Base-by-base conservation (phyloP, 2,329 filamentous ascomycete species). In the Pseudogymnoascus sp. region DNA sequence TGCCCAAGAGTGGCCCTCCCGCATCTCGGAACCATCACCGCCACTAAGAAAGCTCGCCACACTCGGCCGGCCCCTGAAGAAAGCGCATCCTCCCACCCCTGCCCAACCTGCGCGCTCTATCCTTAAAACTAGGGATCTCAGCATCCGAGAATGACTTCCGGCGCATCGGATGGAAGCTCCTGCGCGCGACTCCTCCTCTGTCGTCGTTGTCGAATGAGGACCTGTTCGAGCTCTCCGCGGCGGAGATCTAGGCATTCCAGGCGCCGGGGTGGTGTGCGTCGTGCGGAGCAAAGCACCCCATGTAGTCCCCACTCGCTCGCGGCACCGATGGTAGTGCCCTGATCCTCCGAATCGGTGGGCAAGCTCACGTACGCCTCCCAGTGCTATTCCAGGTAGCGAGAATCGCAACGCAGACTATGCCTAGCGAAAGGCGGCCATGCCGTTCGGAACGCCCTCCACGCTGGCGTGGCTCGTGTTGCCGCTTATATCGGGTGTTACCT, bases 291-390 rank as follows among this genome's bases (percentile, higher is more conserved):
- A 40, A 40, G 36, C 28, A 38, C 1, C 26, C 26, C n/a, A n/a
- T 44, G 38, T 13, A 8, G 15, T 36, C 35, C 57, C 3, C 26
- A 3, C 10, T 9, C 10, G 28, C 9, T 38, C 3, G 57, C 15
- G 2, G 17, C 31, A 60, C 31, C 11, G 3, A 35, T 31, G 11
- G 26, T 67, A 17, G 68, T 66, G 17, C 67, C 69, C 33, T 65
- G 66, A 44, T 65, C 69, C 13, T 74, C 73, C 35, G 71, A 65
- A 63, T 75, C 74, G 63, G 74, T 73, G 7, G 74, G 74, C n/a
- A 10, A 76, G 75, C 68, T 79, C 81, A n/a, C n/a, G n/a, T n/a
- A 66, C 83, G 81, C 23, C 80, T 79, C 73, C 83, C 79, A 66
- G 84, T 80, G 36, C 60, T 38, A 8, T 62, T 62, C 69, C 70